Evolutionary conservation across 805 yeast species (phyloP), one percentile per base, ranked within the genome.

Genomic region (Barnettozyma sucrosica): DNA sequence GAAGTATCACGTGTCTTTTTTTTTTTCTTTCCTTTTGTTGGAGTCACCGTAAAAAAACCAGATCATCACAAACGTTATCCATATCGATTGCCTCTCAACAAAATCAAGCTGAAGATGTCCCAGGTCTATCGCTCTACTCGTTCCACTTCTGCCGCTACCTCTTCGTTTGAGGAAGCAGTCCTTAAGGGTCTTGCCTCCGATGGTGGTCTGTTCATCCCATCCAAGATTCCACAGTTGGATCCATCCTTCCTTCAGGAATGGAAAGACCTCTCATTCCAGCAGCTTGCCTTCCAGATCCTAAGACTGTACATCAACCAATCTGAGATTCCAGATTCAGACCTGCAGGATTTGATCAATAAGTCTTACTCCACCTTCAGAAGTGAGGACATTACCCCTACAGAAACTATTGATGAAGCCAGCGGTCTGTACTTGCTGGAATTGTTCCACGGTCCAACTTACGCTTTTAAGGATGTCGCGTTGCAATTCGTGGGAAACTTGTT

Each of bases 401-500:
- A 69, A 36, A 73, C 84, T 45, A 77, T 85, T 51, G 81, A 82
- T 55, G 71, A 72, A 40, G 61, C 71, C 48, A 71, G 78, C 43
- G 76, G 80, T 49, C 70, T 92, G 51, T 84, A 87, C 64, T 70
- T 93, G 47, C 75, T 93, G 61, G 99, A 93, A 69, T 75, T 93
- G 50, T 93, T 93, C 81, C 99, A 93, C 64, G 99, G 99, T 33
- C 99, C 99, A 54, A 93, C 99, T 4, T 93, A 92, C 63, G 99
- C 99, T 14, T 93, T 93, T 76, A 93, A 93, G 69, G 99, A 93
- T 66, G 99, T 93, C 54, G 99, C 99, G 5, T 77, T 93, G 63
- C 99, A 93, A 68, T 92, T 93, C 67, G 95, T 93, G 43, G 99
- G 99, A 58, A 93, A 93, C 72, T 74, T 93, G 56, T 93, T 93